Evolutionary conservation across 768 basidiomycete genomes (phyloP).

Genomic region (Boletus pseudopeckii): DNA sequence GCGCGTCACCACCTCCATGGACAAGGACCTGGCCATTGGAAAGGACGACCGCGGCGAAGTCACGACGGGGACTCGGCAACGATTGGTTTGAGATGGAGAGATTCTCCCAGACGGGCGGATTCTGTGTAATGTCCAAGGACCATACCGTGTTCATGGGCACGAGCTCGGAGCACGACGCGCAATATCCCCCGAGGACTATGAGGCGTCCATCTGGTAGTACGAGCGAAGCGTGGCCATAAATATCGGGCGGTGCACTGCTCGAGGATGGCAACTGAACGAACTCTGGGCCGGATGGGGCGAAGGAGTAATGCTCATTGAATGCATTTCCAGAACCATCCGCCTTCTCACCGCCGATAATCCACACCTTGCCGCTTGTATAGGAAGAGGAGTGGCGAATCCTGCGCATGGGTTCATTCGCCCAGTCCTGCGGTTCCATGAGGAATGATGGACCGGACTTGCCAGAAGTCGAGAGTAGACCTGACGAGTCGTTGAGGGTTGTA

Average conservation of each 20-base stretch:
- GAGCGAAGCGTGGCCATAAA: conserved; percentile 71
- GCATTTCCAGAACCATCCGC: conserved; percentile 71
- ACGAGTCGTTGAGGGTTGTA: conserved; percentile 58
- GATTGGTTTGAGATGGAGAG: conserved; percentile 37
- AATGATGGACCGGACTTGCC: conserved; percentile 41
- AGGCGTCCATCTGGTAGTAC: conserved; percentile 68
- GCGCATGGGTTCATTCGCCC: conserved; percentile 67
- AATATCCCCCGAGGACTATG: conserved; percentile 74
- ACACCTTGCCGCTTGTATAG: conserved; percentile 51
- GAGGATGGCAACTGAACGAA: conserved; percentile 57
- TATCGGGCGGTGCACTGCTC: conserved; percentile 53
- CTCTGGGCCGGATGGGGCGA: conserved; percentile 44
- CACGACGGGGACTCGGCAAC: conserved; percentile 57
- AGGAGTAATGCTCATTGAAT: conserved; percentile 64
- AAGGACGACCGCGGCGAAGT: conserved; percentile 54
- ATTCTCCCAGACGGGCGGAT: conserved; percentile 47
- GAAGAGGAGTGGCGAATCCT: conserved; percentile 74
- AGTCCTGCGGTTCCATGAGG: conserved; percentile 44
- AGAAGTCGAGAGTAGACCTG: conserved; percentile 48
- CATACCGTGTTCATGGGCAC: conserved; percentile 60
- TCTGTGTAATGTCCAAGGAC: conserved; percentile 55
- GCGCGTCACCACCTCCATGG: conserved; percentile 72
- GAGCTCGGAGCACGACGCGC: conserved; percentile 42
- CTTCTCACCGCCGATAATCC: conserved; percentile 75
- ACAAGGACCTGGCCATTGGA: conserved; percentile 59